phyloP scores from a whole-genome alignment of 2,329 filamentous ascomycete genomes.

The Diplodia intermedia region DNA sequence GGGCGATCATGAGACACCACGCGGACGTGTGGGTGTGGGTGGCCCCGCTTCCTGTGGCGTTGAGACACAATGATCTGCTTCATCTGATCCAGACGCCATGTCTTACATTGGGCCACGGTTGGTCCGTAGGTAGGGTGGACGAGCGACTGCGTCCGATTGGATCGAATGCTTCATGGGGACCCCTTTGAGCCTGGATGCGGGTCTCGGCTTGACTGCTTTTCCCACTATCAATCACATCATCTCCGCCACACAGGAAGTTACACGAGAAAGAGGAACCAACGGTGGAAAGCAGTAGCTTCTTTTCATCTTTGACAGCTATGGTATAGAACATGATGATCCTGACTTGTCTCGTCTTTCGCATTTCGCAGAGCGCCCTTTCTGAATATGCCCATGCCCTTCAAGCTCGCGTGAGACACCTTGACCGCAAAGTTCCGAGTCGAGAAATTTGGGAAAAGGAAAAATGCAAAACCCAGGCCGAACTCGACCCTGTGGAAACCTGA shows the following conservation, averaged over 20 bases:
- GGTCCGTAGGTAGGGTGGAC: not conserved
- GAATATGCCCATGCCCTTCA: not conserved
- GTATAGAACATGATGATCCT: not conserved
- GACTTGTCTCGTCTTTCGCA: constrained; percentile 5
- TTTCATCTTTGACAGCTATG: constrained; percentile 9
- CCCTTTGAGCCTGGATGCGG: not conserved
- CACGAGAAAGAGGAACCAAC: not conserved
- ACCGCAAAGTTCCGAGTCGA: not conserved
- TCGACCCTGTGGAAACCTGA: not conserved
- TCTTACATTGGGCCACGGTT: not conserved
- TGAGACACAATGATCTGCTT: not conserved
- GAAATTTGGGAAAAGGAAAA: not conserved
- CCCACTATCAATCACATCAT: not conserved
- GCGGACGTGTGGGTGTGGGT: not conserved
- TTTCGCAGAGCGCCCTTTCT: not conserved
- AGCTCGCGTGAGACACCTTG: not conserved
- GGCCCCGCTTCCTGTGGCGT: not conserved
- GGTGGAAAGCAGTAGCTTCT: not conserved
- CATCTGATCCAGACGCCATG: not conserved
- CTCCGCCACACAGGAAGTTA: not conserved
- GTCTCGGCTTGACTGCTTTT: not conserved
- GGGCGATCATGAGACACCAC: not conserved
- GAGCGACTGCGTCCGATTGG: not conserved
- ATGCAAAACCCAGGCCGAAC: not conserved
- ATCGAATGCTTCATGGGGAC: not conserved